Conservation (phyloP, 257 asterid species). For the Capsicum chinense region DNA sequence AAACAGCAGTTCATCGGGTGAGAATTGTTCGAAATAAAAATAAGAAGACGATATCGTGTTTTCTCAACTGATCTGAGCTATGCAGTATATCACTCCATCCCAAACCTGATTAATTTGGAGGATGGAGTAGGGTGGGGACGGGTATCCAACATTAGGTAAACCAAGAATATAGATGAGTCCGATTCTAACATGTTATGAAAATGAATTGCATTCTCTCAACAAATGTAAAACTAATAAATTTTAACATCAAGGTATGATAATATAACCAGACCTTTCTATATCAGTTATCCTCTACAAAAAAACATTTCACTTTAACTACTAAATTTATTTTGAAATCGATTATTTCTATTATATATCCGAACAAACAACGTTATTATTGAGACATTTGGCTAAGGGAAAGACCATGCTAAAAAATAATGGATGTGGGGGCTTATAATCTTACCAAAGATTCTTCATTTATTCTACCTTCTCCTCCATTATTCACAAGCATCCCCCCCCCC, state of each 20-base stretch:
- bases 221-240: background rate
- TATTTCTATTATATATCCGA: no score
- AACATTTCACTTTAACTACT: background rate
- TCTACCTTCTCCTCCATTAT: slow-evolving; percentile 1
- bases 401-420: background rate
- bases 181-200: no score
- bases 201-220: background rate
- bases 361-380: background rate
- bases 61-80: background rate
- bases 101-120: background rate
- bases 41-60: background rate
- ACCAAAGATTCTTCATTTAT: background rate
- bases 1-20: background rate
- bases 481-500: background rate
- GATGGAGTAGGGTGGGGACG: background rate
- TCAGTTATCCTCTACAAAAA: background rate
- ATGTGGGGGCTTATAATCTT: background rate
- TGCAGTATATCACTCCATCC: no score
- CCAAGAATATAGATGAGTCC: background rate
- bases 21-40: rapidly evolving
- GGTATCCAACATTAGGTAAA: background rate
- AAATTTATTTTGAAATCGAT: background rate
- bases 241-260: background rate
- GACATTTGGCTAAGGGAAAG: background rate
- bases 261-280: background rate